These are phyloP conservation scores for Colletotrichum sp. DNA, from an alignment of 2,329 filamentous ascomycete species.

Conservation along the genomic window DNA sequence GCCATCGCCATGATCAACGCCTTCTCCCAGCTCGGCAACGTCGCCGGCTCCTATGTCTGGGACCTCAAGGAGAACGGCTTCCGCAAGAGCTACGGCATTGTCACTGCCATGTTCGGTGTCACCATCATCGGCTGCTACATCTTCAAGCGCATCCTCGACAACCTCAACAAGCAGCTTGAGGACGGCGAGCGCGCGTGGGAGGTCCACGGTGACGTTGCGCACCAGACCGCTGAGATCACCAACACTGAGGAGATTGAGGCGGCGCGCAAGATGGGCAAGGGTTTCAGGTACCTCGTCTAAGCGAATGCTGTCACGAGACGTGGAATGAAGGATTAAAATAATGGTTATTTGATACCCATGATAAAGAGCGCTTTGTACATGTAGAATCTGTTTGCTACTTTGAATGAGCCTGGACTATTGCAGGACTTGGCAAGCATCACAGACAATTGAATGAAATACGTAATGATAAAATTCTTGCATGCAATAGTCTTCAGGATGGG, in stretches of 20 bases:
- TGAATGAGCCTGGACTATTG: neutral
- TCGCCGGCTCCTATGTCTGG: constrained; percentile 70
- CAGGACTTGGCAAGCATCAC: neutral
- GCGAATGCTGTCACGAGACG: neutral
- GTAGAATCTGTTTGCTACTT: neutral
- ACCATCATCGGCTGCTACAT: constrained; percentile 57
- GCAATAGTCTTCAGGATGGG: neutral
- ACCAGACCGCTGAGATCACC: constrained; percentile 43
- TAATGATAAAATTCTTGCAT: neutral
- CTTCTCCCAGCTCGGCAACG: constrained; percentile 61
- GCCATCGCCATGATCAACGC: constrained; percentile 67
- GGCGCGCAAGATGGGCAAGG: constrained; percentile 48
- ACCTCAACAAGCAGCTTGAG: constrained; percentile 53
- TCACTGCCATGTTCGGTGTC: constrained; percentile 67
- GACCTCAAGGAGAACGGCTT: constrained; percentile 62
- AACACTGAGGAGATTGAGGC: constrained; percentile 47
- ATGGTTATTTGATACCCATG: constrained; percentile 11
- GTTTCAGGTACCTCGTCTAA: constrained; percentile 52
- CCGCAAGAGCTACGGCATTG: constrained; percentile 69
- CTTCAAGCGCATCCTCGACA: constrained; percentile 51
- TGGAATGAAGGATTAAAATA: neutral
- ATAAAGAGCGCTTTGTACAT: neutral
- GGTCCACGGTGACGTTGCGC: constrained; percentile 39
- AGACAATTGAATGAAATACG: neutral
- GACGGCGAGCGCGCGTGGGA: constrained; percentile 44